Evolutionary conservation across 257 asterid species (phyloP).

Genomic region (Forsythia viridissima): DNA sequence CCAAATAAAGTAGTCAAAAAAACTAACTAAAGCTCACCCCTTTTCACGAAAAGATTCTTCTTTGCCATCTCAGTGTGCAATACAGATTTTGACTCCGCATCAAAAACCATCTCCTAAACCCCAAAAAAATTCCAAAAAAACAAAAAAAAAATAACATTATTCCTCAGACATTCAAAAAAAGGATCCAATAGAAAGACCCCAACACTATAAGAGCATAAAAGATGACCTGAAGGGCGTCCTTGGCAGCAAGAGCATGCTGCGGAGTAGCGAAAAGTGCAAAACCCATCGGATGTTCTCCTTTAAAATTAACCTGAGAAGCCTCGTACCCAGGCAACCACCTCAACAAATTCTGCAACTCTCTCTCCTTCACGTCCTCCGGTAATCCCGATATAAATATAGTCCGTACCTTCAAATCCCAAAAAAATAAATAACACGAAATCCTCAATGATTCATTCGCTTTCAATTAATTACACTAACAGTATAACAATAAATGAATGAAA

Average conservation of each 20-base stretch:
- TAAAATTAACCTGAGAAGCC: slow-evolving; percentile 96
- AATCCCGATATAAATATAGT: slow-evolving; percentile 91
- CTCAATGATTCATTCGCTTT: not conserved
- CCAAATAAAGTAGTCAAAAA: not conserved
- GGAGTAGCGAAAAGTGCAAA: slow-evolving; percentile 84
- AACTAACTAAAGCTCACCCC: slow-evolving; percentile 60
- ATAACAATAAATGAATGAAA: not conserved
- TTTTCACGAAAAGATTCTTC: slow-evolving; percentile 96
- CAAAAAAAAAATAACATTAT: too few relatives aligned
- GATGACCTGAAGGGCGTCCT: slow-evolving; percentile 87
- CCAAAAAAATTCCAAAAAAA: slow-evolving; percentile 6
- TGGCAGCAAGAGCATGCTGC: slow-evolving; percentile 85
- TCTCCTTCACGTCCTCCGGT: slow-evolving; percentile 96
- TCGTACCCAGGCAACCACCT: slow-evolving; percentile 99
- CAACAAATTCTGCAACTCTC: slow-evolving; percentile 90
- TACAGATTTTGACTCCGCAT: slow-evolving; percentile 76
- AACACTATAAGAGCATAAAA: not conserved
- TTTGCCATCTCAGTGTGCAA: slow-evolving; percentile 99
- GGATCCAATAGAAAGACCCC: not conserved
- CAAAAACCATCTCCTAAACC: slow-evolving; percentile 84
- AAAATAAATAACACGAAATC: too few relatives aligned
- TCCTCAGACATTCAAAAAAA: not conserved
- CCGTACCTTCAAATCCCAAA: slow-evolving; percentile 44
- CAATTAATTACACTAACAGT: too few relatives aligned
- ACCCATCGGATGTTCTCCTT: slow-evolving; percentile 97